A percentile compares a stretch with the other conserved stretches of the same genome.
These are phyloP conservation scores for Xylaria sp. DNA, from an alignment of 495 filamentous ascomycete genomes.

Conservation along the genomic window DNA sequence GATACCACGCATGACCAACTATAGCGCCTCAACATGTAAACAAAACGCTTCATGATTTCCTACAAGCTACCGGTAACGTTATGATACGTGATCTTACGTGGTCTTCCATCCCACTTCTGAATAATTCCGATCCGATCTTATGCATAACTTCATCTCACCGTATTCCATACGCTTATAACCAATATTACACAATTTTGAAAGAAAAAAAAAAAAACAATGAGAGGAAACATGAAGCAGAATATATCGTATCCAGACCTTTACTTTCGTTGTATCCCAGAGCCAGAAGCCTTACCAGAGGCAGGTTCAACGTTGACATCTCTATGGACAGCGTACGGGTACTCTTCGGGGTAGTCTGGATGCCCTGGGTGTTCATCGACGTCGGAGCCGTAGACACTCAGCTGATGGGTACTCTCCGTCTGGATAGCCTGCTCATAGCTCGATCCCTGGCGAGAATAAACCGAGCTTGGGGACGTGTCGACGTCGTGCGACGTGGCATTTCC, in stretches of 20 bases:
- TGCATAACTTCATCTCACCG: too few species aligned
- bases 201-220: too few species aligned
- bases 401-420: background rate
- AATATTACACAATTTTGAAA: background rate
- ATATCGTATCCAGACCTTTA: background rate
- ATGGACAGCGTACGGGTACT: background rate
- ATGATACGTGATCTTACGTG: background rate
- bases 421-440: background rate
- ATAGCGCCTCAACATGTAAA: background rate
- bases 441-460: too few species aligned
- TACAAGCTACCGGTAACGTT: constrained; percentile 23
- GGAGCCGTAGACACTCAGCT: background rate
- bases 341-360: background rate
- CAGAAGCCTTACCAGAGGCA: too few species aligned
- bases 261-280: too few species aligned
- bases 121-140: background rate
- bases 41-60: constrained; percentile 30
- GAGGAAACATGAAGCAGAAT: background rate
- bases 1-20: background rate
- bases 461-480: too few species aligned
- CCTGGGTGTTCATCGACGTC: background rate
- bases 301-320: background rate
- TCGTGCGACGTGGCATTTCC: too few species aligned
- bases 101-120: background rate
- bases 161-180: background rate